These are phyloP conservation scores for Symbiodinium natans DNA, from an alignment of 73 alveolate genomes.

Conservation along the genomic window DNA sequence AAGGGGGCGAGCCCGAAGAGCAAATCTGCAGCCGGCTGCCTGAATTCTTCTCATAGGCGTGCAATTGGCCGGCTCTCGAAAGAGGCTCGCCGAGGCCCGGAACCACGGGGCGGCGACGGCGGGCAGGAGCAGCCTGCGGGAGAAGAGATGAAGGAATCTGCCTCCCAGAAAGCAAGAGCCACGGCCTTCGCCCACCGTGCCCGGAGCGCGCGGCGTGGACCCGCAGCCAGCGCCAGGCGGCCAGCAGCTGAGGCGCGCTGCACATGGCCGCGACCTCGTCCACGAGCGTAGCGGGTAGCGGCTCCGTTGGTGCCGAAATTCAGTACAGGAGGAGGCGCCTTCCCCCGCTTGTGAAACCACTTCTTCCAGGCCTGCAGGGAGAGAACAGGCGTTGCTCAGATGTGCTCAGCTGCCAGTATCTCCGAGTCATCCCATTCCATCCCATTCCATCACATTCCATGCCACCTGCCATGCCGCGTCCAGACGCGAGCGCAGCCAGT, in stretches of 20 bases:
- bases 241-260: slow-evolving; percentile 66
- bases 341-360: slow-evolving; percentile 49
- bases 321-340: too few relatives aligned
- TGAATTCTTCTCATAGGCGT: too few relatives aligned
- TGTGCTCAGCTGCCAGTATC: too few relatives aligned
- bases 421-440: too few relatives aligned
- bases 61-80: too few relatives aligned
- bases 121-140: not conserved
- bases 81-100: too few relatives aligned
- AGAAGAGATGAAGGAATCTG: not conserved
- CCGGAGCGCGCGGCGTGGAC: slow-evolving; percentile 41
- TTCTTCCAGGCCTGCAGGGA: slow-evolving; percentile 16
- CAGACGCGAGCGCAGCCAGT: slow-evolving; percentile 58
- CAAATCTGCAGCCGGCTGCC: not conserved
- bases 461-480: slow-evolving; percentile 31
- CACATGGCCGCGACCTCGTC: slow-evolving; percentile 42
- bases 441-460: not conserved
- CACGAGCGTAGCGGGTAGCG: not conserved
- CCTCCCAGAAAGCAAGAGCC: too few relatives aligned
- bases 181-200: not conserved
- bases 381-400: too few relatives aligned
- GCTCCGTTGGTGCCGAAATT: not conserved
- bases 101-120: not conserved
- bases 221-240: slow-evolving; percentile 89
- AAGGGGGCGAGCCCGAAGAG: slow-evolving; percentile 48